Percentiles rank a stretch among this genome's conserved stretches.
Evolutionary conservation across 2,329 filamentous ascomycete genomes (phyloP).

Genomic region (Fusarium miscanthi): DNA sequence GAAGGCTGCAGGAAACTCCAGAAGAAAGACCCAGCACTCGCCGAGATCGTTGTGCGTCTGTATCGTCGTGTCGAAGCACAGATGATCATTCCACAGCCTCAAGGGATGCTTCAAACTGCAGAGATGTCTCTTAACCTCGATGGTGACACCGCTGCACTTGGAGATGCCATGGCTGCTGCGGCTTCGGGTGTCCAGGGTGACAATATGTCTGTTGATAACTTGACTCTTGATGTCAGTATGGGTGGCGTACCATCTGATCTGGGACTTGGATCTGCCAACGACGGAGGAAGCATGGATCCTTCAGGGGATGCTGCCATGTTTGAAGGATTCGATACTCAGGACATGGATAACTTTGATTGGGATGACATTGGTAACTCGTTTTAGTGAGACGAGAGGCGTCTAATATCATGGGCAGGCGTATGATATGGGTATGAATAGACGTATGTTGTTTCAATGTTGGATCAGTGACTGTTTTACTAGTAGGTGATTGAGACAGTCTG

Average conservation of each 20-base stretch:
- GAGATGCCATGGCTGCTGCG: conserved; percentile 57
- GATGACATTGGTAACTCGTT: conserved; percentile 14
- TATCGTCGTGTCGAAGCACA: conserved; percentile 74
- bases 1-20: conserved; percentile 68
- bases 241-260: conserved; percentile 52
- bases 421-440: conserved; percentile 8
- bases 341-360: conserved; percentile 52
- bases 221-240: conserved; percentile 61
- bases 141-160: conserved; percentile 52
- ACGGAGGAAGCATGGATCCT: conserved; percentile 48
- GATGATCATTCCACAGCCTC: conserved; percentile 59
- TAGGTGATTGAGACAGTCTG: neutral
- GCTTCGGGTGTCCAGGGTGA: conserved; percentile 55
- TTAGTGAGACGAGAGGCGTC: neutral
- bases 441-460: neutral
- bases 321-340: conserved; percentile 50
- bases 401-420: conserved; percentile 4
- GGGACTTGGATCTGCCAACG: conserved; percentile 52
- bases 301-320: conserved; percentile 55
- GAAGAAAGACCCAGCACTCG: conserved; percentile 65
- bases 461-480: neutral
- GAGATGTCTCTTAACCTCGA: conserved; percentile 56
- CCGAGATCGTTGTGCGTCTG: conserved; percentile 72
- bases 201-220: conserved; percentile 54
- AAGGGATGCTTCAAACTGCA: conserved; percentile 55